Conservation (phyloP, 2,329 filamentous ascomycete genomes). For the Diaporthe sp. region DNA sequence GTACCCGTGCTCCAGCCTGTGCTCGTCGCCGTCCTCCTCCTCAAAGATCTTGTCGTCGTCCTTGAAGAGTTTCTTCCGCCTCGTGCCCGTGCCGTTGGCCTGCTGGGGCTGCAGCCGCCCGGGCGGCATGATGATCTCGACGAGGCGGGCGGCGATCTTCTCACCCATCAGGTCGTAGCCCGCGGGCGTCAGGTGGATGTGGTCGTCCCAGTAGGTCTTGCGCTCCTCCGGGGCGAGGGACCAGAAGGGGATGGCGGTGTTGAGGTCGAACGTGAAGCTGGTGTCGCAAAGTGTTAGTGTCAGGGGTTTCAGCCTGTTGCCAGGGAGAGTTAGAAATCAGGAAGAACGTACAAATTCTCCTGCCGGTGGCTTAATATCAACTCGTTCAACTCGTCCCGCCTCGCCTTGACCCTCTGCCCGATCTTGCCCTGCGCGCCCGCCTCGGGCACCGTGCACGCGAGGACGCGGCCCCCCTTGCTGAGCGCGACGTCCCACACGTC, state of each 20-base stretch:
- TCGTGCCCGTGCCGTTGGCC: slow-evolving; percentile 44
- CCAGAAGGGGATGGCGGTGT: slow-evolving; percentile 67
- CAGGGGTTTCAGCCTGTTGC: not conserved
- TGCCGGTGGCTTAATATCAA: slow-evolving; percentile 61
- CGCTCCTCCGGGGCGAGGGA: slow-evolving; percentile 61
- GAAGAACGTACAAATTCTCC: slow-evolving; percentile 59
- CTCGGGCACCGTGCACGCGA: slow-evolving; percentile 72
- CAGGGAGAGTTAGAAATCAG: no score
- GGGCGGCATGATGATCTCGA: slow-evolving; percentile 57
- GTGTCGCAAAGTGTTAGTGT: not conserved
- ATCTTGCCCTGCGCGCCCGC: slow-evolving; percentile 47
- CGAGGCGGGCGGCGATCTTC: slow-evolving; percentile 66
- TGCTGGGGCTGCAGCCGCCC: slow-evolving; percentile 52
- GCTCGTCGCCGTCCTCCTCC: slow-evolving; percentile 64
- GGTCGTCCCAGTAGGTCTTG: slow-evolving; percentile 71
- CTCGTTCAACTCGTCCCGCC: slow-evolving; percentile 62
- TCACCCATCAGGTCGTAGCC: slow-evolving; percentile 75
- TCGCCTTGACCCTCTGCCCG: slow-evolving; percentile 46
- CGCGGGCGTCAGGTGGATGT: slow-evolving; percentile 67
- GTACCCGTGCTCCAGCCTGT: slow-evolving; percentile 64
- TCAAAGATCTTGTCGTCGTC: slow-evolving; percentile 60
- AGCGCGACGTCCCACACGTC: slow-evolving; percentile 63
- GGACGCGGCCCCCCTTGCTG: slow-evolving; percentile 62
- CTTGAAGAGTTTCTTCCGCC: slow-evolving; percentile 47
- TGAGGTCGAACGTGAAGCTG: slow-evolving; percentile 71